Conservation (phyloP, 2,329 filamentous ascomycete genomes). For the Clonostachys chloroleuca region DNA sequence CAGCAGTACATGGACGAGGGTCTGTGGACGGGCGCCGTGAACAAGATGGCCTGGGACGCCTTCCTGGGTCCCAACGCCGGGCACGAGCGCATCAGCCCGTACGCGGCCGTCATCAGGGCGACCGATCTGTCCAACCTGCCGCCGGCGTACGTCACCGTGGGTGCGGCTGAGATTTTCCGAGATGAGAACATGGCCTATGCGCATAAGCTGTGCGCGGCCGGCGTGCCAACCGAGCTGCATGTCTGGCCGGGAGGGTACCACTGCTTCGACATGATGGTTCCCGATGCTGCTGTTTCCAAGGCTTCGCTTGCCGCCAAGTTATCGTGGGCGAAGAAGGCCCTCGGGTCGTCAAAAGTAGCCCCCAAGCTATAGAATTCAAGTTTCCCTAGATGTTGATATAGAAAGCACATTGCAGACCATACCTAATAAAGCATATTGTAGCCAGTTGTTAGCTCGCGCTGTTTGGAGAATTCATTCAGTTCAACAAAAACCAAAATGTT, state of each 20-base stretch:
- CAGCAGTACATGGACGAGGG: slow-evolving; percentile 21
- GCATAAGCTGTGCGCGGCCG: slow-evolving; percentile 27
- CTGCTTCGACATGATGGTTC: slow-evolving; percentile 23
- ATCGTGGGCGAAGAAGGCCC: slow-evolving; percentile 7
- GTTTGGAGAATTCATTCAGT: too few relatives aligned
- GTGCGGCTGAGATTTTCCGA: slow-evolving; percentile 35
- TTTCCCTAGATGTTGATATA: not conserved
- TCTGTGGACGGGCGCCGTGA: slow-evolving; percentile 28
- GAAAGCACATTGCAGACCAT: not conserved
- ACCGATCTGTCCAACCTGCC: slow-evolving; percentile 30
- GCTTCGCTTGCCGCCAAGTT: slow-evolving; percentile 6
- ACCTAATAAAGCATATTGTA: not conserved
- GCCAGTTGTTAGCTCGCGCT: not conserved
- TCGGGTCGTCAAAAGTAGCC: slow-evolving; percentile 1
- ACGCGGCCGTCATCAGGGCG: slow-evolving; percentile 24
- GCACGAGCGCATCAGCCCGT: slow-evolving; percentile 21
- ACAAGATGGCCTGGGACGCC: slow-evolving; percentile 32
- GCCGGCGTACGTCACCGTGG: slow-evolving; percentile 35
- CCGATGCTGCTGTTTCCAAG: slow-evolving; percentile 5
- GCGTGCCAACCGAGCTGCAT: slow-evolving; percentile 35
- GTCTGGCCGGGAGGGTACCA: slow-evolving; percentile 35
- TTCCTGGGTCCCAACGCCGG: slow-evolving; percentile 27
- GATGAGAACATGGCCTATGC: slow-evolving; percentile 34
- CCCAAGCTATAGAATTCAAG: not conserved
- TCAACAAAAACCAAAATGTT: too few relatives aligned